These are phyloP conservation scores for Cymodocea nodosa DNA, from an alignment of 116 monocot species.

Conservation along the genomic window DNA sequence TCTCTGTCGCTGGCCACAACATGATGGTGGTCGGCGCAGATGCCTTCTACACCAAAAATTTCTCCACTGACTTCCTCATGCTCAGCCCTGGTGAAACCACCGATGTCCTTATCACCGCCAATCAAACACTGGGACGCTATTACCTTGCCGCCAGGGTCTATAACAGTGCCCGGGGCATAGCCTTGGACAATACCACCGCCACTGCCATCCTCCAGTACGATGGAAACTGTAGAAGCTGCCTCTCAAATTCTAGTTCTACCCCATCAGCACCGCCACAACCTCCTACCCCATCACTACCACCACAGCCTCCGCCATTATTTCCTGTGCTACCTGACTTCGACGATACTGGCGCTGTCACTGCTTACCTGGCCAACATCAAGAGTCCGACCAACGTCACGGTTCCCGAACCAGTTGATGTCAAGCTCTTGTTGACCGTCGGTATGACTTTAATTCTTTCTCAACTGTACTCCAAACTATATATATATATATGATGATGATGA, in stretches of 20 bases:
- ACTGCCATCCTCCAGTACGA: slow-evolving; percentile 11
- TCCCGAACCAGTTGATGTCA: slow-evolving; percentile 35
- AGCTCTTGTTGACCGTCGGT: slow-evolving; percentile 52
- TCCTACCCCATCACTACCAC: no score
- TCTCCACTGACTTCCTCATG: slow-evolving; percentile 27
- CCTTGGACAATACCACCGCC: slow-evolving; percentile 50
- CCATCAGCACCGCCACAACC: neutral
- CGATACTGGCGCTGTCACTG: slow-evolving; percentile 26
- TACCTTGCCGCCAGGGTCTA: slow-evolving; percentile 51
- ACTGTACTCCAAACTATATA: no score
- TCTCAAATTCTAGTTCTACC: neutral
- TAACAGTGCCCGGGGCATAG: slow-evolving; percentile 23
- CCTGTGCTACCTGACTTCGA: slow-evolving; percentile 44
- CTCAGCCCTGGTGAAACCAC: slow-evolving; percentile 60
- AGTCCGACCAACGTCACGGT: slow-evolving; percentile 20
- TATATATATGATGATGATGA: no score
- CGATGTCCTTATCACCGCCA: slow-evolving; percentile 39
- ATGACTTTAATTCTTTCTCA: neutral
- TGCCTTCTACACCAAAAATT: slow-evolving; percentile 51
- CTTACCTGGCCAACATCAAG: slow-evolving; percentile 15
- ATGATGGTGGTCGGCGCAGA: slow-evolving; percentile 50
- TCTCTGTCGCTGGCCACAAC: slow-evolving; percentile 41
- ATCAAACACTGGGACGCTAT: slow-evolving; percentile 29
- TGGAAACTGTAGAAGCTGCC: neutral
- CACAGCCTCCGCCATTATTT: slow-evolving; percentile 1